Percentiles rank a stretch among this genome's conserved stretches.
phyloP scores from a whole-genome alignment of 352 stramenopile species.

The Globisporangium viniferum region DNA sequence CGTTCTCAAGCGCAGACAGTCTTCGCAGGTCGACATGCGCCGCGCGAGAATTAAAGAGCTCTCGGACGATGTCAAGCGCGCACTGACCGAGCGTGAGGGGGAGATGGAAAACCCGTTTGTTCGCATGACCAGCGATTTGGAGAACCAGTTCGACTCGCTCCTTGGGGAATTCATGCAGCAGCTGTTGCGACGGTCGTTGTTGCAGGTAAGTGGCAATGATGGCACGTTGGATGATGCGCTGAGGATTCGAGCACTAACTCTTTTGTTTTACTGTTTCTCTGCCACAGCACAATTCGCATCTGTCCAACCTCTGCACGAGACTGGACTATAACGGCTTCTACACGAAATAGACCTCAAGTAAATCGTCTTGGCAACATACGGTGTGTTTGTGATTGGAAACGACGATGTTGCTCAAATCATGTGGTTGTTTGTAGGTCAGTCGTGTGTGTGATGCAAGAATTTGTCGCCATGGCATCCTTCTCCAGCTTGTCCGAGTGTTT shows the following conservation, averaged over 20 bases:
- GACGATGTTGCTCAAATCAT: not conserved
- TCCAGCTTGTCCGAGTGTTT: not conserved
- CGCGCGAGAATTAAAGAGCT: conserved; percentile 78
- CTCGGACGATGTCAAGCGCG: conserved; percentile 72
- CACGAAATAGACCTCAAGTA: conserved; percentile 38
- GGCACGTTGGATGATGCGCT: not conserved
- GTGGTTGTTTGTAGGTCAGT: not conserved
- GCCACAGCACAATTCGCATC: conserved; percentile 56
- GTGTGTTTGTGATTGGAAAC: conserved; percentile 2
- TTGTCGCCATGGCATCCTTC: too few relatives aligned
- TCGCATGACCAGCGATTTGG: conserved; percentile 70
- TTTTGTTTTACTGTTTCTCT: conserved; percentile 2
- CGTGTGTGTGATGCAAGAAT: not conserved
- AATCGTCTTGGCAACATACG: not conserved
- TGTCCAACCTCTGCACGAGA: conserved; percentile 62
- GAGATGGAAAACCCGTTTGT: conserved; percentile 75
- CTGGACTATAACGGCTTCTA: conserved; percentile 74
- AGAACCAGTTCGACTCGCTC: conserved; percentile 86
- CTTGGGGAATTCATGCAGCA: conserved; percentile 89
- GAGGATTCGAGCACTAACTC: not conserved
- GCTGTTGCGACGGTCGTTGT: conserved; percentile 70
- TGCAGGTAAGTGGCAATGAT: conserved; percentile 51
- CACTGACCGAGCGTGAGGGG: conserved; percentile 61
- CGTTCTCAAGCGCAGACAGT: conserved; percentile 56
- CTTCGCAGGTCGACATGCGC: conserved; percentile 75